Evolutionary conservation across 2,329 filamentous ascomycete species (phyloP), one percentile per base, ranked within the genome.

Genomic region (Aspergillus sp.): DNA sequence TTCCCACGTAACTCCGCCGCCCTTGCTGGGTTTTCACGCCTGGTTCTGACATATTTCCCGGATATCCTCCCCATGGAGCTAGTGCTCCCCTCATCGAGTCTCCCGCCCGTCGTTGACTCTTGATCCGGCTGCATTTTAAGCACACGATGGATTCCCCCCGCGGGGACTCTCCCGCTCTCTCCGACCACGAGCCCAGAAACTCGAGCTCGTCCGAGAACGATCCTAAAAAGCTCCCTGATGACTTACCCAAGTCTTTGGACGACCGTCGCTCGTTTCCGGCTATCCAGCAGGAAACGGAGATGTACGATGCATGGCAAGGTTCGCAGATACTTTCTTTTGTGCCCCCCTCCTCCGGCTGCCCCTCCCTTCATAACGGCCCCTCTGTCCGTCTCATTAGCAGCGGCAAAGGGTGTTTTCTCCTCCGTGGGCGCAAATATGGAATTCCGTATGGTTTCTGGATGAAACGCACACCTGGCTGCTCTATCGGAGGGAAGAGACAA

Each of bases 281-380:
- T 47, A 86, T 88, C 61, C 84, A 87, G 62, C 83, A 89, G 56
- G 95, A 98, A 80, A 96, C 93, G 41, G 95, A 98, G 80, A 91
- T 97, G 79, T 99, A 98, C 75, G 95, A 99, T 83, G 95, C 91
- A 66, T 99, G 95, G 95, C 92, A 98, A 87, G 93, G 93, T 89
- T 74, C 72, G 81, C 61, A 79, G 37, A 8, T 24, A 17, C 56
- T 24, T 34, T 48, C 6, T 13, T 12, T 46, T 44, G 13, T 37
- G 20, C 3, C 20, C 20, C 8, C 34, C 34, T 7, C 6, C 34
- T 37, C 34, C 34, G 34, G 12, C 34, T 37, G 34, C 15, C 15
- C 34, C 15, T n/a, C 34, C 15, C 4, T 37, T n/a, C 34, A 5
- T 37, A 4, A 13, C 7, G 5, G 12, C 5, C 6, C 6, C 34